Base-by-base conservation (phyloP, 371 early-diverging fungal genomes). In the Coemansia sp. region DNA sequence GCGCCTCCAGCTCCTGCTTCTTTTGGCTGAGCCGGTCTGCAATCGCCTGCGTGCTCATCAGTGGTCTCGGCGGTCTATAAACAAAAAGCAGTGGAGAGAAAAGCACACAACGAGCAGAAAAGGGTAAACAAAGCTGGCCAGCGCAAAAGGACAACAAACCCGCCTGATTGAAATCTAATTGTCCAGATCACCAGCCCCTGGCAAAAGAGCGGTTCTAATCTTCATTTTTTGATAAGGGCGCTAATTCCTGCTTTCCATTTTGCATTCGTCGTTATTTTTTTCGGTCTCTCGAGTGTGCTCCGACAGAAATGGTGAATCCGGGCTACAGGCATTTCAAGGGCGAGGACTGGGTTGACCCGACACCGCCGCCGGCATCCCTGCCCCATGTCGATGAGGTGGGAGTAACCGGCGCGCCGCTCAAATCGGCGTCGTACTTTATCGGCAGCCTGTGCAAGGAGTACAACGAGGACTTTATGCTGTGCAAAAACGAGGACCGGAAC, bases 381-480 rank as follows among this genome's bases (percentile, higher is more conserved):
- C 88, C 90, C 30, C 75, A 84, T 13, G 93, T 95, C n/a, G 84
- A 86, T 32, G 96, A 98, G 78, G 85, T 96, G 42, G 95, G 96
- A 38, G 80, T 85, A 36, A 93, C 96, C 36, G 93, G 93, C 30
- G 96, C 96, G 16, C 95, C 97, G 30, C 82, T 98, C 61, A 90
- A 89, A 79, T 94, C 95, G 47, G 93, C 94, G 61, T 84, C 95
- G 32, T 96, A 89, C 79, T 91, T 91, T 79, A 89, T 96, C 72
- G 93, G 91, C 42, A 79, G 85, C 55, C 85, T 87, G 74, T 98
- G 98, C 88, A 88, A 91, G 79, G 88, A 87, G 59, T 95, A 92
- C 84, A 90, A 87, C 68, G 94, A 95, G 67, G 98, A 98, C 78
- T 98, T 90, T 74, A 93, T 98, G 92, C 86, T 93, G 55, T 96